Base-by-base conservation (phyloP, 2,329 filamentous ascomycete species). In the Chaetomiaceae sp. region DNA sequence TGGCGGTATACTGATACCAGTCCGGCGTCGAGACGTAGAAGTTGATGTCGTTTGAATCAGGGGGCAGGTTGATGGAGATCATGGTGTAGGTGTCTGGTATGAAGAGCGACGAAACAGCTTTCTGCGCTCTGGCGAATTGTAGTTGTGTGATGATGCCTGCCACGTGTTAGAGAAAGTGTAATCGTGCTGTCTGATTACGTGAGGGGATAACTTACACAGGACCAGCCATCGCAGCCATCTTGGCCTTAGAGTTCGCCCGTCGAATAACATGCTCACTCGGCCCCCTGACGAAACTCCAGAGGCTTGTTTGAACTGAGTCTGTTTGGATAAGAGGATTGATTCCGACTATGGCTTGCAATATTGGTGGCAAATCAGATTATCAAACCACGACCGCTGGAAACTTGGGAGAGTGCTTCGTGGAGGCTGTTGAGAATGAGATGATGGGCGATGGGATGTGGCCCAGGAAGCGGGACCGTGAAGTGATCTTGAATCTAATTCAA, bases 11-110 rank as follows among this genome's bases (percentile, higher is more conserved):
- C 27, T 58, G 57, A 53, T 61, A 64, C 56, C 55, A 61, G 32
- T 61, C 44, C 16, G 62, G 60, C 4, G 62, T 54, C 2, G 48
- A 38, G 38, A 65, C 36, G 42, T 57, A 63, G 36, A 65, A 61
- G 60, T 64, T 65, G 58, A 65, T 53, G 38, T 65, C 62, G 23
- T 62, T 51, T 1, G 62, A 61, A 44, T 55, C 42, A 8, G 58
- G 51, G 9, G 60, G 56, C 16, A 65, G 27, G 51, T 65, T 62
- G 52, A 65, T 44, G 44, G 58, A 48, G 37, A 64, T 54, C 10
- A 57, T 55, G 34, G 58, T 65, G 55, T 60, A 54, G 36, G 56
- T 54, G 23, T 64, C 59, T 3, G 48, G 49, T 34, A 61, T 54
- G 43, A 58, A 58, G 33, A 64, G 37, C 2, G 57, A 62, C 4